Conservation (phyloP, 2,329 filamentous ascomycete species). For the Pseudophaeomoniella oleicola region DNA sequence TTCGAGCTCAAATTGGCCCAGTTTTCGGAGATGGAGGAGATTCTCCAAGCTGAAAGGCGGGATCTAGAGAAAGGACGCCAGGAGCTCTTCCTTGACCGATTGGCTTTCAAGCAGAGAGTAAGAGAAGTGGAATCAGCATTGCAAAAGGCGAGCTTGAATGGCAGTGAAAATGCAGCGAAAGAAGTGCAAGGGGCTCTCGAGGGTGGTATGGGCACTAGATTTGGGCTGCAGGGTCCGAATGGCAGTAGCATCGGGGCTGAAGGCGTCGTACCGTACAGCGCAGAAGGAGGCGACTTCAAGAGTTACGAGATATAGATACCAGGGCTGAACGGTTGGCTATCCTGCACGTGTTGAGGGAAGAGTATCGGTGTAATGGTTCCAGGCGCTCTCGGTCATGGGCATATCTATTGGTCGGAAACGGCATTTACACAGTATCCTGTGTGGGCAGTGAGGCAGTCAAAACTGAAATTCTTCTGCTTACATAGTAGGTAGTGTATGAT, state of each 20-base stretch:
- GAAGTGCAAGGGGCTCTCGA: slow-evolving; percentile 1
- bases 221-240: slow-evolving; percentile 3
- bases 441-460: not conserved
- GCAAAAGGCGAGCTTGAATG: slow-evolving; percentile 25
- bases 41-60: slow-evolving; percentile 79
- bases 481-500: not conserved
- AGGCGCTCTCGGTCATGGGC: not conserved
- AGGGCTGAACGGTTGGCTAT: too few relatives aligned
- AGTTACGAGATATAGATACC: slow-evolving; percentile 2
- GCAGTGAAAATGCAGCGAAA: slow-evolving; percentile 22
- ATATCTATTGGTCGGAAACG: not conserved
- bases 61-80: slow-evolving; percentile 86
- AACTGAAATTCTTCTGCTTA: not conserved
- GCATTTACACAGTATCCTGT: not conserved
- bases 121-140: slow-evolving; percentile 67
- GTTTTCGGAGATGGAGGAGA: slow-evolving; percentile 89
- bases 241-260: slow-evolving; percentile 2
- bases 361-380: too few relatives aligned
- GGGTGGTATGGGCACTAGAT: slow-evolving; percentile 2
- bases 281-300: slow-evolving; percentile 1
- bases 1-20: slow-evolving; percentile 91
- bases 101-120: slow-evolving; percentile 79
- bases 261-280: not conserved
- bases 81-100: slow-evolving; percentile 81
- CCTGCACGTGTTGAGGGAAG: too few relatives aligned